A percentile compares a stretch with the other conserved stretches of the same genome.
Conservation (phyloP, 176 grass and related monocot species). For the Oryza brachyantha region DNA sequence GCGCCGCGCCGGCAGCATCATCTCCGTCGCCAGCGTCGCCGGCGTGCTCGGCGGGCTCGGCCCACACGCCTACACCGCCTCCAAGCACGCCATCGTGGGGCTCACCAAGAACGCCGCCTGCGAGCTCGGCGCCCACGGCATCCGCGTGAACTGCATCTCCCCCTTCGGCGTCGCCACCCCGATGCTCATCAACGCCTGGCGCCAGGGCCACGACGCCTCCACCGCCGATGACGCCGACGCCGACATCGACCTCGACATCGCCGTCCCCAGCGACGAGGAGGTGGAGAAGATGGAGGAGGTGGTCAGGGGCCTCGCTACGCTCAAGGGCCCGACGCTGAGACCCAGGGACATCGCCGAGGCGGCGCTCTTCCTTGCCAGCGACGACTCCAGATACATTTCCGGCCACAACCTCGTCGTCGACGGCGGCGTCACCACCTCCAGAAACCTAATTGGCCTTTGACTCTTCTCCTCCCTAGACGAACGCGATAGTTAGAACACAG, state of each 20-base stretch:
- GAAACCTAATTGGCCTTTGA: conserved; percentile 75
- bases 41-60: conserved; percentile 87
- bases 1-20: conserved; percentile 58
- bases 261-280: conserved; percentile 51
- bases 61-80: conserved; percentile 90
- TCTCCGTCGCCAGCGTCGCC: conserved; percentile 91
- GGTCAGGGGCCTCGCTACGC: conserved; percentile 67
- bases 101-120: conserved; percentile 93
- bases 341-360: conserved; percentile 89
- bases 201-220: conserved; percentile 48
- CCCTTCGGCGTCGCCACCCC: conserved; percentile 94
- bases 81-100: conserved; percentile 94
- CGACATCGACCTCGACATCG: conserved; percentile 20
- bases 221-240: conserved; percentile 23
- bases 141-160: conserved; percentile 96
- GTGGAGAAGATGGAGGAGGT: conserved; percentile 84
- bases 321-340: conserved; percentile 68
- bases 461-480: background rate
- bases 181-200: conserved; percentile 97
- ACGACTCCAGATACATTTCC: conserved; percentile 86
- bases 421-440: conserved; percentile 86
- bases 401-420: conserved; percentile 99
- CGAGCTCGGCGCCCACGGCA: conserved; percentile 89
- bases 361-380: conserved; percentile 79
- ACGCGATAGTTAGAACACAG: background rate